Base-by-base conservation (phyloP, 2,329 filamentous ascomycete species). In the Xylariaceae sp. region DNA sequence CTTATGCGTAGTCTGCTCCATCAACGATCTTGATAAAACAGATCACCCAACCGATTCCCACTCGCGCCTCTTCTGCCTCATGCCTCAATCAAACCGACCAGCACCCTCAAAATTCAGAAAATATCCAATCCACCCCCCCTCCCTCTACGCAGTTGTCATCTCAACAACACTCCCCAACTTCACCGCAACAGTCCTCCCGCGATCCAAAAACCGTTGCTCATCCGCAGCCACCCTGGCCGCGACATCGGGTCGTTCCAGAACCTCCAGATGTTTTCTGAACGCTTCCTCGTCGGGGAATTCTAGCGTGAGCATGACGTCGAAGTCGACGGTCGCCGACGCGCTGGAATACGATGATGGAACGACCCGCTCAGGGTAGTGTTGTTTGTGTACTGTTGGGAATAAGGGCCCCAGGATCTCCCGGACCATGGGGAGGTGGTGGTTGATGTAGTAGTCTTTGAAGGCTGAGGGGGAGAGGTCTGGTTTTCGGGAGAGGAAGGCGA, bases 381-480 rank as follows among this genome's bases (percentile, higher is more conserved):
- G 59, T 1, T 44, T 62, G 53, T 66, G 63, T 4, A 17, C 50
- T 1, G 57, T 5, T 6, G 64, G 60, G 53, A 63, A 62, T 8
- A 51, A 50, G 15, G 35, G 7, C 2, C 65, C 65, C 2, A 51
- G 45, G 5, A 67, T 51, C 47, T 63, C 15, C 10, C 55, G 59
- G 7, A 62, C 15, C 15, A 62, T n/a, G 8, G 59, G 56, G 10
- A 67, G 30, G 51, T 67, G 66, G 1, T 45, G 48, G 17, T 9
- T 13, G 1, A 53, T 51, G 50, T 67, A 67, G 44, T 63, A 62
- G 4, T 52, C 13, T 13, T 57, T 60, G 53, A 67, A 67, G 11
- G 62, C 44, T 17, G 57, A 51, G 3, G 63, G 62, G 1, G 64
- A 59, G 10, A 59, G 48, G 2, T 56, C 59, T 0, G 60, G 60